phyloP scores from a whole-genome alignment of 768 basidiomycete genomes.

The Russula sp. region DNA sequence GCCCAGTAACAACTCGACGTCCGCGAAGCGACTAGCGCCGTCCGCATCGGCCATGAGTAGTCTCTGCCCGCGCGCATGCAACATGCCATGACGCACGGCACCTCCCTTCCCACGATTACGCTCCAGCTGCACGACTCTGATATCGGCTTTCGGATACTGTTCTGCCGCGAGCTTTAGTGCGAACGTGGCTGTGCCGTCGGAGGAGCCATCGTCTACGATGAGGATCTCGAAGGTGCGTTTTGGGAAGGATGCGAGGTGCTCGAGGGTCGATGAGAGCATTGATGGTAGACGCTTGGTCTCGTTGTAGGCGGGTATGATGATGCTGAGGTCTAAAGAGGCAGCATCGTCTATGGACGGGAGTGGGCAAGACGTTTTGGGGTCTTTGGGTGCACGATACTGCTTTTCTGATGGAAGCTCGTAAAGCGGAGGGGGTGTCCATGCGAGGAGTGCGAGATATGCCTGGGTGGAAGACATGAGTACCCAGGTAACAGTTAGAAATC shows the following conservation, averaged over 20 bases:
- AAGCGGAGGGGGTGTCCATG: slow-evolving; percentile 72
- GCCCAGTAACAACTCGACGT: slow-evolving; percentile 74
- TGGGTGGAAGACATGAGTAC: slow-evolving; percentile 37
- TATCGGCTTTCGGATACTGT: slow-evolving; percentile 53
- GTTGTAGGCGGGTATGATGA: slow-evolving; percentile 92
- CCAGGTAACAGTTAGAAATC: background rate
- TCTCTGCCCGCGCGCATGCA: slow-evolving; percentile 71
- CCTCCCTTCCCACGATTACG: slow-evolving; percentile 91
- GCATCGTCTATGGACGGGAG: slow-evolving; percentile 56
- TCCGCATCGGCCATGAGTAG: slow-evolving; percentile 94
- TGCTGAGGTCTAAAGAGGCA: slow-evolving; percentile 64
- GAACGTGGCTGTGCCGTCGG: slow-evolving; percentile 64
- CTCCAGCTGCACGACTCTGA: slow-evolving; percentile 75
- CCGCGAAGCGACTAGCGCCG: slow-evolving; percentile 84
- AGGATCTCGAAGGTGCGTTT: slow-evolving; percentile 72
- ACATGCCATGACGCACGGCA: slow-evolving; percentile 87
- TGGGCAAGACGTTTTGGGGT: slow-evolving; percentile 52
- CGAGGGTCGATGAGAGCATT: slow-evolving; percentile 78
- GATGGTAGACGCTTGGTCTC: slow-evolving; percentile 76
- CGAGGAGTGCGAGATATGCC: slow-evolving; percentile 66
- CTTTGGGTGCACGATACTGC: slow-evolving; percentile 58
- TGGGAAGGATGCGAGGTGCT: slow-evolving; percentile 50
- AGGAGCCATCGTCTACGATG: slow-evolving; percentile 88
- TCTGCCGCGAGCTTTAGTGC: slow-evolving; percentile 61
- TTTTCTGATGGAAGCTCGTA: slow-evolving; percentile 63